Evolutionary conservation across 345 rosid genomes (phyloP).

Genomic region (Firmiana major): DNA sequence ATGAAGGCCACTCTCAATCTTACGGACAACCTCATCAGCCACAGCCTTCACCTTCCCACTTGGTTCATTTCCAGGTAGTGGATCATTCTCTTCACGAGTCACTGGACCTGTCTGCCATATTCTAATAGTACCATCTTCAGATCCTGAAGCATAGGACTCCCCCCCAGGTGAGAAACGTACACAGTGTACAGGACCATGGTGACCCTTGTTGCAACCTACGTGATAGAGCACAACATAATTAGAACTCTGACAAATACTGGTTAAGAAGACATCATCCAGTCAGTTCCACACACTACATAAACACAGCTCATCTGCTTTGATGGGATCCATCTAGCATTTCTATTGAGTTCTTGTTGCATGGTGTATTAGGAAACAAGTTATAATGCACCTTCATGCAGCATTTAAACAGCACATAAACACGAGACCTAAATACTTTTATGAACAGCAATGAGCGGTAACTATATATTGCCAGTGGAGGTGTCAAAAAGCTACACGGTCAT

Average conservation of each 20-base stretch:
- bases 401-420: too few species aligned
- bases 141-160: conserved; percentile 91
- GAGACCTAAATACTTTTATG: too few species aligned
- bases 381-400: neutral
- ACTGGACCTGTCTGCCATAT: conserved; percentile 54
- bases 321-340: neutral
- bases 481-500: neutral
- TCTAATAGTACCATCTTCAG: conserved; percentile 87
- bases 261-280: neutral
- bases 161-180: conserved; percentile 93
- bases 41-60: conserved; percentile 39
- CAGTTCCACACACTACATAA: neutral
- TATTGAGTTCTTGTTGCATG: neutral
- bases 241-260: neutral
- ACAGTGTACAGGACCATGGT: conserved; percentile 96
- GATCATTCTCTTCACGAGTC: conserved; percentile 28
- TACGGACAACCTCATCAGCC: conserved; percentile 2
- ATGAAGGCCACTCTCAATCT: conserved; percentile 1
- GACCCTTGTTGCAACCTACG: conserved; percentile 97
- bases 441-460: neutral
- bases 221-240: conserved; percentile 14
- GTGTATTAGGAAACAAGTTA: neutral
- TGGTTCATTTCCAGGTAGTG: conserved; percentile 23
- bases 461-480: neutral
- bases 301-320: neutral